These are phyloP conservation scores for Phytophthora tentaculata DNA, from an alignment of 352 stramenopile species.

Conservation along the genomic window DNA sequence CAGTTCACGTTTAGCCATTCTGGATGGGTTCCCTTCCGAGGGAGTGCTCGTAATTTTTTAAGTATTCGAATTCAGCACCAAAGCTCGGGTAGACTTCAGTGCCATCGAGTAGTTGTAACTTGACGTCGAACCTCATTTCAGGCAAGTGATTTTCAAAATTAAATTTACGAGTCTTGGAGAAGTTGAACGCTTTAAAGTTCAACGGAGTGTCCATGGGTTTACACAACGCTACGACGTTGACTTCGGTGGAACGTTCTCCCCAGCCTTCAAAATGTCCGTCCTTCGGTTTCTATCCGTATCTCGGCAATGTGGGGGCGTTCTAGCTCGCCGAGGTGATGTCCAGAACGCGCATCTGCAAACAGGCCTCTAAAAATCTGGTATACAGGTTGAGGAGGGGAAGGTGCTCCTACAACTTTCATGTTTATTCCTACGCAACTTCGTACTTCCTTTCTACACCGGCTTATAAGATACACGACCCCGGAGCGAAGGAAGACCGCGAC, in stretches of 20 bases:
- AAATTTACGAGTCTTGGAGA: background rate
- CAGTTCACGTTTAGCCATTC: constrained; percentile 13
- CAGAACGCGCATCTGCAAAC: background rate
- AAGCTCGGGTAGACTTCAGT: background rate
- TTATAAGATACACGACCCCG: no score
- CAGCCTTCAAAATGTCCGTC: background rate
- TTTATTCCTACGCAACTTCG: no score
- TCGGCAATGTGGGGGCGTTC: background rate
- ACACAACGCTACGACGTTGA: background rate
- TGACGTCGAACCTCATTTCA: background rate
- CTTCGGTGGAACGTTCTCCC: background rate
- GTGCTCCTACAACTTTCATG: background rate
- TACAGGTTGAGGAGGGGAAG: background rate
- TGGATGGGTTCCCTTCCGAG: background rate
- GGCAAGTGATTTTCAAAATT: background rate
- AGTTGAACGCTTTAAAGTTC: constrained; percentile 7
- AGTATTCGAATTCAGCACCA: background rate
- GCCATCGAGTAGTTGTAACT: background rate
- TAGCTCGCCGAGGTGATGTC: background rate
- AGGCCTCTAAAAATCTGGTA: background rate
- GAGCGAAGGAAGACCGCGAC: no score
- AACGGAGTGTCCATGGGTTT: background rate
- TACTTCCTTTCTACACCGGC: no score
- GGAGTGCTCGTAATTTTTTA: background rate
- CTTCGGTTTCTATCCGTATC: background rate